Evolutionary conservation across 2,329 filamentous ascomycete genomes (phyloP), one percentile per base, ranked within the genome.

Genomic region (Cadophora malorum): DNA sequence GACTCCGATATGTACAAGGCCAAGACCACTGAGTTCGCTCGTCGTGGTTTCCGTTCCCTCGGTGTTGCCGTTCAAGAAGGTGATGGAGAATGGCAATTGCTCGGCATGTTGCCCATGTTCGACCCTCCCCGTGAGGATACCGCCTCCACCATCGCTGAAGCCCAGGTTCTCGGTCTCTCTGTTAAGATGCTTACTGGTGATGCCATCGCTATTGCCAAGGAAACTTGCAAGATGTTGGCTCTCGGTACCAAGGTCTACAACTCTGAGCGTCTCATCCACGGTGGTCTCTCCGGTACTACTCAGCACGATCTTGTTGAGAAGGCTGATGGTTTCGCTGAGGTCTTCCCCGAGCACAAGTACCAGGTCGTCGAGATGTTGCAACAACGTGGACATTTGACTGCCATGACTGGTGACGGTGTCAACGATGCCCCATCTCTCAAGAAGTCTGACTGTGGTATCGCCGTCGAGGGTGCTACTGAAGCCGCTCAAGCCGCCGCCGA

Each of bases 271-370:
- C 86, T 93, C 73, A 91, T 92, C 75, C 88, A 91, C 81, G 90
- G 90, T 81, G 90, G 90, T 83, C 86, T 93, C 70, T 86, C 88
- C 68, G 90, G 90, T 74, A 88, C 89, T 71, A 89, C 89, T 69
- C 88, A 92, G 81, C 88, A 92, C 82, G 90, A 93, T 78, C 87
- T 93, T 38, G 90, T 92, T 70, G 90, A 93, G 85, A 93, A 91
- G 84, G 94, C 93, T 72, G 93, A 97, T 86, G 94, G 93, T 84
- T 97, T 97, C 82, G 93, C 94, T 74, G 93, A 97, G 80, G 93
- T 97, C 70, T 96, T 95, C 86, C 93, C 93, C 76, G 91, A 97
- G 83, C 93, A 97, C 88, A 97, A 97, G 86, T 96, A 94, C 85
- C 92, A 93, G 73, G 92, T 96, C 81, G 93, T 97, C 76, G 93